These are phyloP conservation scores for Citrus hindsii DNA, from an alignment of 345 rosid genomes.

Conservation along the genomic window DNA sequence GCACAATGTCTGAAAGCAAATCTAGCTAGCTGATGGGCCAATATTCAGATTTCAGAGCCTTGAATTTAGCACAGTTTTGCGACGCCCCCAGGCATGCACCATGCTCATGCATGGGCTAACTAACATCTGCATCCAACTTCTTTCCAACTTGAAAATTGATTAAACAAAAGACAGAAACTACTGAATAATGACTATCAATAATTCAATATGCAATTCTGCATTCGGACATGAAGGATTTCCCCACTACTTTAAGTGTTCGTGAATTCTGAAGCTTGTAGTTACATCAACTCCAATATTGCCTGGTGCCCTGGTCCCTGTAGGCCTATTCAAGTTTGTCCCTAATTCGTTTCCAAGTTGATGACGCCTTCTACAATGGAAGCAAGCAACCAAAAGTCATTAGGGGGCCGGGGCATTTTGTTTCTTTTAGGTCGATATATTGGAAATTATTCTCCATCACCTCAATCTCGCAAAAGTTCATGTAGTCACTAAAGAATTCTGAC, in stretches of 20 bases:
- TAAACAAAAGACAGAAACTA: background rate
- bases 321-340: background rate
- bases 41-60: background rate
- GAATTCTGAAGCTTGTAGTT: background rate
- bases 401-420: background rate
- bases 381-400: background rate
- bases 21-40: background rate
- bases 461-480: too few species aligned
- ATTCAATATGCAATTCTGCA: background rate
- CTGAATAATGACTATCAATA: background rate
- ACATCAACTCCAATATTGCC: too few species aligned
- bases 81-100: background rate
- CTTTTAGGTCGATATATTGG: too few species aligned
- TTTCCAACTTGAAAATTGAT: background rate
- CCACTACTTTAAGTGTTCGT: background rate
- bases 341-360: background rate
- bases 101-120: too few species aligned
- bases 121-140: background rate
- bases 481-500: too few species aligned
- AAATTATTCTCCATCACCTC: too few species aligned
- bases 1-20: too few species aligned
- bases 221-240: slow-evolving; percentile 4
- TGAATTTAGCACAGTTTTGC: background rate
- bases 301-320: background rate
- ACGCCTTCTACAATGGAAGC: background rate